Evolutionary conservation across 257 asterid species (phyloP).

Genomic region (Nicotiana tomentosiformis): DNA sequence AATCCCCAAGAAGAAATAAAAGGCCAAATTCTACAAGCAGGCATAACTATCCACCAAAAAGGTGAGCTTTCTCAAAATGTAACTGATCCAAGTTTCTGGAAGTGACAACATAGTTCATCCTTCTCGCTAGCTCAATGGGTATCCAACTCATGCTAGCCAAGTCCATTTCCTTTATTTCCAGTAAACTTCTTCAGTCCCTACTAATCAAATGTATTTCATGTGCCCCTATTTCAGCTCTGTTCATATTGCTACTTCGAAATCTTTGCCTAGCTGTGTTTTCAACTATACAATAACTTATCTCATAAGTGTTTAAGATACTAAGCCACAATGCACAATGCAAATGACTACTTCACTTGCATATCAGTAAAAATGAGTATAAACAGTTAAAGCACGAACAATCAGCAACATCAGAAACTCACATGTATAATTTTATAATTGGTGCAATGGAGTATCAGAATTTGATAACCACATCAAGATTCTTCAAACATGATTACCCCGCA

Average conservation of each 20-base stretch:
- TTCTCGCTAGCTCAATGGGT: not conserved
- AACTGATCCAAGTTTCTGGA: not conserved
- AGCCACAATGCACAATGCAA: not conserved
- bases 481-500: not conserved
- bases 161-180: not conserved
- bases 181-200: not conserved
- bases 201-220: not conserved
- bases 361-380: not conserved
- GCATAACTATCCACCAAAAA: not conserved
- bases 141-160: not conserved
- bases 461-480: not conserved
- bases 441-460: not conserved
- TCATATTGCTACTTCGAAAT: not conserved
- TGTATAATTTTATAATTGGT: not conserved
- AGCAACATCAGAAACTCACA: not conserved
- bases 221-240: not conserved
- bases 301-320: not conserved
- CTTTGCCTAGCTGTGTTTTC: not conserved
- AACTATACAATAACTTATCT: not conserved
- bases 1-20: not conserved
- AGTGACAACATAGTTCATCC: not conserved
- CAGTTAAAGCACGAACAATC: not conserved
- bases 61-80: not conserved
- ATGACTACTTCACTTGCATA: not conserved
- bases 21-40: not conserved